Percentiles rank a stretch among this genome's conserved stretches.
phyloP scores from a whole-genome alignment of 1,284 basidiomycete species.

The Microbotryomycetes sp. region DNA sequence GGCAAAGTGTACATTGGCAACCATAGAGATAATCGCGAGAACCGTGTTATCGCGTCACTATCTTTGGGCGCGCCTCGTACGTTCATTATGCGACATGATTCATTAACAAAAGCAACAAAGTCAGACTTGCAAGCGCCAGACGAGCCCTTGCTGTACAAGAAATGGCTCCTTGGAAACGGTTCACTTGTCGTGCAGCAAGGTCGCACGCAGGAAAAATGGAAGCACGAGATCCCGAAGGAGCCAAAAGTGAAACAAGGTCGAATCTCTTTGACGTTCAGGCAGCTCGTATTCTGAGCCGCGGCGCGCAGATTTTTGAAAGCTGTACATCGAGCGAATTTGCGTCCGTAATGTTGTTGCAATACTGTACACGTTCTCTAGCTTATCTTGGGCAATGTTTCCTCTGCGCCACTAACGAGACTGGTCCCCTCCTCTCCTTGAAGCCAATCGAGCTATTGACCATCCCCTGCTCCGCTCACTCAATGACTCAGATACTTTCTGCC shows the following conservation, averaged over 20 bases:
- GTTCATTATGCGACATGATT: constrained; percentile 47
- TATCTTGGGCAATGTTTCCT: not conserved
- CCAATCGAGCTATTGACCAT: too few relatives aligned
- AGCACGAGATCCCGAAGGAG: constrained; percentile 48
- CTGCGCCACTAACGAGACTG: not conserved
- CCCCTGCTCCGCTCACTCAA: too few relatives aligned
- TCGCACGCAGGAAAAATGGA: constrained; percentile 49
- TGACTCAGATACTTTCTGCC: constrained; percentile 33
- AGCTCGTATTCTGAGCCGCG: constrained; percentile 34
- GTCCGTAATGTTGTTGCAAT: too few relatives aligned
- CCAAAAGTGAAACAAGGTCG: constrained; percentile 40
- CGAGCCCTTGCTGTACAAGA: constrained; percentile 14
- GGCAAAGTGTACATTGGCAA: constrained; percentile 40
- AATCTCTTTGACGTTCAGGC: constrained; percentile 47
- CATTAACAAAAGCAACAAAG: constrained; percentile 26
- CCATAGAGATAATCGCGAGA: constrained; percentile 43
- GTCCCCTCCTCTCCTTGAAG: too few relatives aligned
- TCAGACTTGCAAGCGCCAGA: not conserved
- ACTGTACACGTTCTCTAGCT: too few relatives aligned
- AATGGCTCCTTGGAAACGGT: constrained; percentile 45
- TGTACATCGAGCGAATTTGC: too few relatives aligned
- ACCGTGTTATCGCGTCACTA: constrained; percentile 48
- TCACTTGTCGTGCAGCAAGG: constrained; percentile 52
- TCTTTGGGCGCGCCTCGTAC: constrained; percentile 48
- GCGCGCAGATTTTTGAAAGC: not conserved